A percentile compares a stretch with the other conserved stretches of the same genome.
These are phyloP conservation scores for Epichloe sibirici DNA, from an alignment of 2,329 filamentous ascomycete species.

Conservation along the genomic window DNA sequence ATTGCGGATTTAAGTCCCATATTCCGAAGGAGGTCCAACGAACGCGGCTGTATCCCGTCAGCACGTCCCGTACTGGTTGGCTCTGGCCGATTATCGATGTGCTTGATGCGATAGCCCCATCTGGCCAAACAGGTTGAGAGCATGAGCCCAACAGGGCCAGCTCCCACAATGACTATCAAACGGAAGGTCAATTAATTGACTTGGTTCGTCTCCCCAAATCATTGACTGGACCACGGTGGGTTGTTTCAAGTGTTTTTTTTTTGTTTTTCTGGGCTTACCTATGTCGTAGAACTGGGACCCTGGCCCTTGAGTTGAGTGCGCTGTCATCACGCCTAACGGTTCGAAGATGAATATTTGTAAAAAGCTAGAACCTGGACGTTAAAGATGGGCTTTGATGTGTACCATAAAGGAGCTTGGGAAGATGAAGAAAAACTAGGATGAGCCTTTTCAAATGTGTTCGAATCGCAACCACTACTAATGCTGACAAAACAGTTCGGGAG, in stretches of 20 bases:
- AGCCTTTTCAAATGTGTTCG: neutral
- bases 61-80: conserved; percentile 78
- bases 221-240: neutral
- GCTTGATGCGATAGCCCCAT: conserved; percentile 92
- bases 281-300: conserved; percentile 28
- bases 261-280: conserved; percentile 19
- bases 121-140: conserved; percentile 77
- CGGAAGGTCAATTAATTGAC: neutral
- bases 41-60: conserved; percentile 84
- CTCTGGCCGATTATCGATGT: conserved; percentile 81
- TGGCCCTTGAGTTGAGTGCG: neutral
- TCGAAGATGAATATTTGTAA: neutral
- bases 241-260: neutral
- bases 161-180: conserved; percentile 66
- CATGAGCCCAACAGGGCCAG: conserved; percentile 78
- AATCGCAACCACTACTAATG: neutral
- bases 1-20: conserved; percentile 81
- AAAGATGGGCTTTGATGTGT: neutral
- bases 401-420: neutral
- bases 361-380: no score
- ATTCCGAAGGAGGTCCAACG: conserved; percentile 74
- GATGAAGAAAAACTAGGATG: neutral
- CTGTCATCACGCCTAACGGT: neutral
- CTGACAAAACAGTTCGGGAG: neutral
- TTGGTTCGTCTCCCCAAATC: neutral